Evolutionary conservation across 768 basidiomycete genomes (phyloP), one percentile per base, ranked within the genome.

Genomic region (Trametes villosa): DNA sequence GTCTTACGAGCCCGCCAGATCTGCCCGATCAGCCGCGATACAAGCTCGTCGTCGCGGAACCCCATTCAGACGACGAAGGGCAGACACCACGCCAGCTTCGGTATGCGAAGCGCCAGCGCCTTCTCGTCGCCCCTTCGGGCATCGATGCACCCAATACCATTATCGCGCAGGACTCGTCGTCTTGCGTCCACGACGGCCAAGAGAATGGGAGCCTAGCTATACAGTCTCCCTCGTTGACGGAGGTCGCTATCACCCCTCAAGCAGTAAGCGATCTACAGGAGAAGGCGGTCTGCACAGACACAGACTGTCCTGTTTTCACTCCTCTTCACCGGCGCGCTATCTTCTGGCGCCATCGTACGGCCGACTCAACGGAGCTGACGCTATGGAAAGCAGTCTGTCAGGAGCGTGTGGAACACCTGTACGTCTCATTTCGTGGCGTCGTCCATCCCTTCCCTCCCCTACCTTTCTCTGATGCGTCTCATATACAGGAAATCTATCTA

Each of bases 341-440:
- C 15, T 24, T 44, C 9, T 27, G 8, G 31, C 44, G 62, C 18
- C n/a, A 48, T 5, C 50, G 51, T 15, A 30, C 33, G 2, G 36
- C 46, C 9, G 57, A 53, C 40, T 29, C 30, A 9, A 55, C 48
- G 9, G 62, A 63, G 18, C 38, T 36, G 24, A 31, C 45, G 8
- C 29, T 63, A 2, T 65, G 64, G 64, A 65, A 65, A 40, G 8
- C 36, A 2, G 49, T 47, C 7, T 65, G 64, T 24, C 60, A 65
- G 42, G 60, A 62, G 41, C 65, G 65, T 6, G 62, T 66, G 0
- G 53, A 63, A 24, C 47, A 54, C 41, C 29, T 66, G 65, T 66
- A 29, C 9, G 65, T 63, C 18, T 24, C 17, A 9, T 26, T 7
- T 30, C 4, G 17, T 31, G 20, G 18, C 6, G n/a, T n/a, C n/a